phyloP scores from a whole-genome alignment of 225 moss, liverwort and hornwort species.

The Rhytidiadelphus loreus region DNA sequence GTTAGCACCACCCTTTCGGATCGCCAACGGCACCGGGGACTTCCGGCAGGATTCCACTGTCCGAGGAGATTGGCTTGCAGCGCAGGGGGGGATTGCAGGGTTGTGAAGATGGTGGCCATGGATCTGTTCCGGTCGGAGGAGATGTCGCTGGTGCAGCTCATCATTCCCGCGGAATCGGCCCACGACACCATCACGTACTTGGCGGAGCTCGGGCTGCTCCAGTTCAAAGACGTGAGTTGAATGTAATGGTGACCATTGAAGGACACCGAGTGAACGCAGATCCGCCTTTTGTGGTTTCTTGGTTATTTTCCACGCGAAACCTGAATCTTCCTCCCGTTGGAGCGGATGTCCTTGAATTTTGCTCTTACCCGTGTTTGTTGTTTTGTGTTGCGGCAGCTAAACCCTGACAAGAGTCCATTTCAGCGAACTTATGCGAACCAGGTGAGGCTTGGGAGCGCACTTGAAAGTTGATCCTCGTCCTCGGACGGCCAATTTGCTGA shows the following conservation, averaged over 20 bases:
- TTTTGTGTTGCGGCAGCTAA: slow-evolving; percentile 57
- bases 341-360: neutral
- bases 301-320: neutral
- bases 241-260: too few species aligned
- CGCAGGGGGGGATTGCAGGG: neutral
- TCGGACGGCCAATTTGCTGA: neutral
- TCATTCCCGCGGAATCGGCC: slow-evolving; percentile 97
- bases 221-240: slow-evolving; percentile 81
- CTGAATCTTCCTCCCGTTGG: neutral
- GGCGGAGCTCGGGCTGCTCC: slow-evolving; percentile 85
- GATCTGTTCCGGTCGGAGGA: slow-evolving; percentile 96
- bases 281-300: too few species aligned
- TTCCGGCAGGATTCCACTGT: neutral
- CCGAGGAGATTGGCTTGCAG: neutral
- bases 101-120: slow-evolving; percentile 64
- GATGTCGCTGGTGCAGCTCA: slow-evolving; percentile 92
- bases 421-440: slow-evolving; percentile 99
- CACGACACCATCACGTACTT: slow-evolving; percentile 85
- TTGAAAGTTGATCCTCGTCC: neutral
- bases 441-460: slow-evolving; percentile 18
- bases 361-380: neutral
- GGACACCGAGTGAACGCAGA: neutral
- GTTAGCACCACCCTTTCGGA: neutral
- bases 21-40: neutral
- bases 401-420: slow-evolving; percentile 96